Conservation (phyloP, 2,329 filamentous ascomycete species). For the Trichoderma sp. region DNA sequence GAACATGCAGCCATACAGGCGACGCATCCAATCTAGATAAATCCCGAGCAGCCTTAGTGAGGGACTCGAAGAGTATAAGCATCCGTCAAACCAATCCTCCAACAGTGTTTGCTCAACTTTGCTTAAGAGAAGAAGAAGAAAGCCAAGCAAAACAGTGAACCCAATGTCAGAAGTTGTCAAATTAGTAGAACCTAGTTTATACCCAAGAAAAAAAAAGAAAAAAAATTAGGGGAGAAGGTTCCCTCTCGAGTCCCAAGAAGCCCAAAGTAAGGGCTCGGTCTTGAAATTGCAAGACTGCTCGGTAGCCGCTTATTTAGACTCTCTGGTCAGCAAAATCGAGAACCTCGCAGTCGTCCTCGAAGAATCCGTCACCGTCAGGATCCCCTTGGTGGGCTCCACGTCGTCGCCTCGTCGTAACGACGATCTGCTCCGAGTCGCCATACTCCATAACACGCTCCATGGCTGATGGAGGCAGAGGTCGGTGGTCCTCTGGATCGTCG, state of each 20-base stretch:
- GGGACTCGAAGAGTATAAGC: constrained; percentile 20
- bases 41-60: constrained; percentile 22
- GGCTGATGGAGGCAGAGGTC: constrained; percentile 60
- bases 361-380: constrained; percentile 72
- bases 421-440: constrained; percentile 70
- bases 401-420: constrained; percentile 75
- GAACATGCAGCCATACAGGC: constrained; percentile 24
- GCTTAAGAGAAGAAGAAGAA: neutral
- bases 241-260: constrained; percentile 8
- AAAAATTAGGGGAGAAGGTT: neutral
- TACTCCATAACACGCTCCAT: constrained; percentile 63
- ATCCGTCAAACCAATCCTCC: constrained; percentile 19
- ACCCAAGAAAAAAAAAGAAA: constrained; percentile 4
- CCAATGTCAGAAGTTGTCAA: constrained; percentile 20
- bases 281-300: neutral
- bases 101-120: constrained; percentile 20
- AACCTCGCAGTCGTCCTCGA: constrained; percentile 90
- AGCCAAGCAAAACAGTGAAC: constrained; percentile 20
- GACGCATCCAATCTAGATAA: constrained; percentile 32
- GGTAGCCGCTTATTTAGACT: constrained; percentile 49
- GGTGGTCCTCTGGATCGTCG: constrained; percentile 51
- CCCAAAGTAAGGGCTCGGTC: neutral
- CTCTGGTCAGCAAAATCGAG: constrained; percentile 79
- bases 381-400: constrained; percentile 50
- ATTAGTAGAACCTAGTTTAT: constrained; percentile 25